Percentiles rank a stretch among this genome's conserved stretches.
Evolutionary conservation across 768 basidiomycete species (phyloP).

Genomic region (Phaeotremella fagi): DNA sequence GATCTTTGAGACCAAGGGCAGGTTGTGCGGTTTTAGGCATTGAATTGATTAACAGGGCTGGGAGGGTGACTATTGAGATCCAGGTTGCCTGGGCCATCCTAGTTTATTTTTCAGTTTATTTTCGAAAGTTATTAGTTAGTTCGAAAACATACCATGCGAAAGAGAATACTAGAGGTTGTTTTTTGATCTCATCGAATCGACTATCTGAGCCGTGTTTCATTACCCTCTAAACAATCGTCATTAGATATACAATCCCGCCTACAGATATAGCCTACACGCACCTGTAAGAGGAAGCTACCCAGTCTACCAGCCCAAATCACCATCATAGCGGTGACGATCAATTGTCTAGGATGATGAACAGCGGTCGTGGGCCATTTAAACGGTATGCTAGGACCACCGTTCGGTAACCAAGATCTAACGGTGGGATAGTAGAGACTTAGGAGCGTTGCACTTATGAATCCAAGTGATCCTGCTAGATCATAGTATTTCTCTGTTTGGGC

Average conservation of each 20-base stretch:
- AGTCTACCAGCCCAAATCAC: conserved; percentile 62
- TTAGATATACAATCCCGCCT: not conserved
- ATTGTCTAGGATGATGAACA: conserved; percentile 51
- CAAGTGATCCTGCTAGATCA: conserved; percentile 62
- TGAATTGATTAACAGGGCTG: conserved; percentile 59
- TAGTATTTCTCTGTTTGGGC: conserved; percentile 62
- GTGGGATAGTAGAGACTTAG: conserved; percentile 63
- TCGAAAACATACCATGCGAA: conserved; percentile 56
- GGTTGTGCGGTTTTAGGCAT: conserved; percentile 56
- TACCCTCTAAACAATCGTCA: conserved; percentile 46
- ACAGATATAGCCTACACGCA: conserved; percentile 39
- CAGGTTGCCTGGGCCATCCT: conserved; percentile 54
- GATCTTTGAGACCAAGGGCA: conserved; percentile 57
- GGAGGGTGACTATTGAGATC: conserved; percentile 65
- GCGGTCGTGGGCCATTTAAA: conserved; percentile 50
- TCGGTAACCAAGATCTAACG: conserved; percentile 54
- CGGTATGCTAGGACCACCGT: conserved; percentile 29
- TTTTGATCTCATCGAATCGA: conserved; percentile 61
- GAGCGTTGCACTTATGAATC: conserved; percentile 62
- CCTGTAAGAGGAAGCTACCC: conserved; percentile 59
- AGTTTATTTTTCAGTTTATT: not conserved
- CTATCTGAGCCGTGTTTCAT: conserved; percentile 61
- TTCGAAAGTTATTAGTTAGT: conserved; percentile 48
- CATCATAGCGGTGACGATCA: conserved; percentile 58
- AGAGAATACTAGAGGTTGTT: conserved; percentile 54